Evolutionary conservation across 2,329 filamentous ascomycete species (phyloP).

Genomic region (Endocalyx cinctus): DNA sequence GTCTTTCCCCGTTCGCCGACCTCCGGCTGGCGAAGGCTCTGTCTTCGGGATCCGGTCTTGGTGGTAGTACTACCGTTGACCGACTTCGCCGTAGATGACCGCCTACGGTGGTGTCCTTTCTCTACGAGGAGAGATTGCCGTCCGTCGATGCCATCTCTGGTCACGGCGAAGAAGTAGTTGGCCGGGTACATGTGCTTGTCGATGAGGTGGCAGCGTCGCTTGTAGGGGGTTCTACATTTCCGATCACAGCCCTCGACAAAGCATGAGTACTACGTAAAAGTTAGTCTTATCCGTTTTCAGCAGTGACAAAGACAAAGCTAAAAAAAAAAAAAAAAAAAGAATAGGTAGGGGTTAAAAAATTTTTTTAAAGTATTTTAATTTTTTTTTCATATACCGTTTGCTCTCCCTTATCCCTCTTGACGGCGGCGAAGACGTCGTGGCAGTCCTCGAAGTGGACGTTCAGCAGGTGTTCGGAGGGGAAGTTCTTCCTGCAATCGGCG

Average conservation of each 20-base stretch:
- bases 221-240: conserved; percentile 77
- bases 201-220: conserved; percentile 81
- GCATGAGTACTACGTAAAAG: conserved; percentile 64
- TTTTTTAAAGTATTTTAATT: no score
- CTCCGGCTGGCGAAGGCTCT: conserved; percentile 22
- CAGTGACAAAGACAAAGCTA: no score
- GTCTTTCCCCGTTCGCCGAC: neutral
- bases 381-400: conserved; percentile 63
- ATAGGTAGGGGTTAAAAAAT: no score
- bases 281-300: no score
- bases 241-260: conserved; percentile 86
- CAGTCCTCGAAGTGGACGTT: conserved; percentile 84
- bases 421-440: conserved; percentile 75
- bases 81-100: conserved; percentile 38
- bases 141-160: conserved; percentile 85
- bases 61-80: conserved; percentile 17
- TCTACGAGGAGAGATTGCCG: conserved; percentile 72
- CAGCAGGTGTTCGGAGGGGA: conserved; percentile 78
- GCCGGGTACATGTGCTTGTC: conserved; percentile 92
- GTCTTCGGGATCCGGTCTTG: conserved; percentile 18
- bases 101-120: conserved; percentile 42
- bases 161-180: conserved; percentile 82
- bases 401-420: conserved; percentile 73
- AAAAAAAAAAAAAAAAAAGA: no score
- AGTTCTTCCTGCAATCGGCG: conserved; percentile 77